Percentiles rank a stretch among this genome's conserved stretches.
These are phyloP conservation scores for Cutaneotrichosporon sp. DNA, from an alignment of 1,284 basidiomycete species.

Conservation along the genomic window DNA sequence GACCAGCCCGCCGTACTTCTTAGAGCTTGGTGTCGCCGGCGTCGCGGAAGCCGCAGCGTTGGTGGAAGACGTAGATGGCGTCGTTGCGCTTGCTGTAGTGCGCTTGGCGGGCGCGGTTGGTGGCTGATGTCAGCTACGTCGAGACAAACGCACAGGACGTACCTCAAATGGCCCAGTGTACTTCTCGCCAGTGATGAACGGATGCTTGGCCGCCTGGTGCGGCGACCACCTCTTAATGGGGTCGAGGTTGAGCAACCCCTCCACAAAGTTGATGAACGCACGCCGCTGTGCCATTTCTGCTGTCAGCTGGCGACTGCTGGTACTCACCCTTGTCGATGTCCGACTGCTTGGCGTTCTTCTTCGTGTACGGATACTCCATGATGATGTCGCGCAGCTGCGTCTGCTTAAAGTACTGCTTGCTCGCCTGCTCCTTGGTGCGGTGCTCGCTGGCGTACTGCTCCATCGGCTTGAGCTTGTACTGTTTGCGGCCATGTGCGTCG, in stretches of 20 bases:
- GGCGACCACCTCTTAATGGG: slow-evolving; percentile 96
- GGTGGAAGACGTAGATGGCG: slow-evolving; percentile 14
- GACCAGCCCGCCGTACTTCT: slow-evolving; percentile 92
- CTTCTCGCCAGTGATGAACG: slow-evolving; percentile 97
- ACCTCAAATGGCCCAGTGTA: slow-evolving; percentile 85
- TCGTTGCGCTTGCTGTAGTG: slow-evolving; percentile 14
- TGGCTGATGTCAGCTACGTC: slow-evolving; percentile 10
- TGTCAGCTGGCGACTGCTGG: background rate
- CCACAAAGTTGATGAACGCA: slow-evolving; percentile 97
- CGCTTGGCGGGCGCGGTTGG: slow-evolving; percentile 19
- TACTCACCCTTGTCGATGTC: slow-evolving; percentile 88
- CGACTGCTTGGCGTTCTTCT: slow-evolving; percentile 71
- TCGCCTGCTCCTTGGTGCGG: slow-evolving; percentile 91
- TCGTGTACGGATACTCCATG: slow-evolving; percentile 87
- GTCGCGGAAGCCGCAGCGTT: slow-evolving; percentile 19
- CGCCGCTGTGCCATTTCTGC: slow-evolving; percentile 84
- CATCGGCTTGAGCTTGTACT: slow-evolving; percentile 83
- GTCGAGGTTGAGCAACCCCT: slow-evolving; percentile 90
- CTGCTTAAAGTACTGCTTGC: slow-evolving; percentile 98
- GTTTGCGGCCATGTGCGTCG: slow-evolving; percentile 82
- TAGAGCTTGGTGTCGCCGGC: slow-evolving; percentile 40
- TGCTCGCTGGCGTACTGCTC: slow-evolving; percentile 96
- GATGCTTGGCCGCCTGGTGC: slow-evolving; percentile 92
- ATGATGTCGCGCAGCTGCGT: slow-evolving; percentile 93
- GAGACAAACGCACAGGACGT: slow-evolving; percentile 52